Conservation (phyloP, 202 grass and related monocot species). For the Cymbopogon flexuosus region DNA sequence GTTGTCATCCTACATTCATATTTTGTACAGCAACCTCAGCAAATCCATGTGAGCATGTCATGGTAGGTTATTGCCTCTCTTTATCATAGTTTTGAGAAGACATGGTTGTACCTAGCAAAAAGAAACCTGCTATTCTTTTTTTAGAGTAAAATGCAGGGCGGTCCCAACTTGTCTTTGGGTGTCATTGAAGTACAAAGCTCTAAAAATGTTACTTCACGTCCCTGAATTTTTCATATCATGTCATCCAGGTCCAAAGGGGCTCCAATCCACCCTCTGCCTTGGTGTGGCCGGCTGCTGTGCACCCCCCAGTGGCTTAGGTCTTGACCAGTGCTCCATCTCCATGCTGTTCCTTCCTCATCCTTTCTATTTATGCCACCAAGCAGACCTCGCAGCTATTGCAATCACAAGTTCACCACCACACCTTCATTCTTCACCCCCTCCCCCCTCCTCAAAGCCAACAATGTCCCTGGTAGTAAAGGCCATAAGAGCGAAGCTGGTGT, state of each 20-base stretch:
- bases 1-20: conserved; percentile 65
- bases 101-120: neutral
- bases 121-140: neutral
- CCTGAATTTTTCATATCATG: neutral
- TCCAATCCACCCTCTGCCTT: neutral
- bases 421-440: neutral
- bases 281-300: neutral
- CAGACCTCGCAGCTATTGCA: neutral
- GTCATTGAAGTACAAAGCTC: neutral
- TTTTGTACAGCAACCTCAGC: conserved; percentile 95
- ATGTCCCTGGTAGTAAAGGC: neutral
- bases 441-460: neutral
- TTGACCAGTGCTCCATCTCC: neutral
- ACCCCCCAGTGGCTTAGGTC: neutral
- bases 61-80: conserved; percentile 52
- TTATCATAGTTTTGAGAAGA: conserved; percentile 7
- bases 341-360: neutral
- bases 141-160: neutral
- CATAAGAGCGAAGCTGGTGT: neutral
- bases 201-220: neutral
- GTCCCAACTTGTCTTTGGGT: neutral
- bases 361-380: neutral
- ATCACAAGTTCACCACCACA: too few relatives aligned
- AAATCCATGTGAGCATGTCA: conserved; percentile 87
- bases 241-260: neutral